Percentiles rank a stretch among this genome's conserved stretches.
Conservation (phyloP, 352 stramenopile species). For the Phytophthora brassicae region DNA sequence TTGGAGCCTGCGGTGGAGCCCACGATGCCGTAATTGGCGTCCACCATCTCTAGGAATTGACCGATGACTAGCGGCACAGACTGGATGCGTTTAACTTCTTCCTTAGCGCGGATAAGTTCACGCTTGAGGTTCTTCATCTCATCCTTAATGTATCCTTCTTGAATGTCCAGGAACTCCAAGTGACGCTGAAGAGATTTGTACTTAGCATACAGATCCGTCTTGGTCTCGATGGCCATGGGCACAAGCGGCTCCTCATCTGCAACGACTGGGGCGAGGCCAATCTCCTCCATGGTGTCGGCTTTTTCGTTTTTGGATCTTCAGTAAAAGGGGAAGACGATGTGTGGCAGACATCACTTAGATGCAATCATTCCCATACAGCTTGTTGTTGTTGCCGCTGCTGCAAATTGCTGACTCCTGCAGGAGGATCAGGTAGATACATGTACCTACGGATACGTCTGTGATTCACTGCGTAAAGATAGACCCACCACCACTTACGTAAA, state of each 20-base stretch:
- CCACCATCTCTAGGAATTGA: conserved; percentile 99
- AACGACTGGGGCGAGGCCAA: conserved; percentile 40
- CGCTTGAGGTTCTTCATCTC: conserved; percentile 99
- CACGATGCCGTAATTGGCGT: conserved; percentile 99
- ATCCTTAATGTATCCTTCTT: conserved; percentile 99
- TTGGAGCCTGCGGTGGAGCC: conserved; percentile 96
- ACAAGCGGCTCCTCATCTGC: conserved; percentile 58
- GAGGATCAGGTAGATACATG: too few relatives aligned
- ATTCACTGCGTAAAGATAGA: too few relatives aligned
- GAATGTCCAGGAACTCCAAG: conserved; percentile 84
- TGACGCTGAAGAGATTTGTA: conserved; percentile 81
- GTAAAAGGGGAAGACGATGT: too few relatives aligned
- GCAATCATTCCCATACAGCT: too few relatives aligned
- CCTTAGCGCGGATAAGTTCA: conserved; percentile 98
- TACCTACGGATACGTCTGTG: too few relatives aligned
- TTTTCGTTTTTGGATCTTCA: too few relatives aligned
- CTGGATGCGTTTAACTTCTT: conserved; percentile 99
- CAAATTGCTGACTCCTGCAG: too few relatives aligned
- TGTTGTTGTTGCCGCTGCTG: too few relatives aligned
- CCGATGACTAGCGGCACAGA: conserved; percentile 99
- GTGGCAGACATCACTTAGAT: too few relatives aligned
- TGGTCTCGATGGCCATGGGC: conserved; percentile 54
- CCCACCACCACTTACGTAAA: too few relatives aligned
- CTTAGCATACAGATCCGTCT: conserved; percentile 79
- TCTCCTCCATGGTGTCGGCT: conserved; percentile 83